phyloP scores from a whole-genome alignment of 257 asterid species.

The Henckelia pumila region DNA sequence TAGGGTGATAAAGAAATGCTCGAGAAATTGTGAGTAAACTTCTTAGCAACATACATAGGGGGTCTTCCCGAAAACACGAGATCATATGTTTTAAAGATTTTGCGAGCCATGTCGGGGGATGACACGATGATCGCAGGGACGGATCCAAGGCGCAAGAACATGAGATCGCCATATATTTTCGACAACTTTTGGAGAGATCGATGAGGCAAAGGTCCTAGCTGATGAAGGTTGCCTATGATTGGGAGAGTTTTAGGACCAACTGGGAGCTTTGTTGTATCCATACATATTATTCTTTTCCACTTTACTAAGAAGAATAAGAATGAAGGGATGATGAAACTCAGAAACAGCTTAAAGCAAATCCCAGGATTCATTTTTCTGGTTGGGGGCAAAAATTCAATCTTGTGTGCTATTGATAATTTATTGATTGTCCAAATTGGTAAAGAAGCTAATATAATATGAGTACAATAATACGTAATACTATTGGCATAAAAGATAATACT shows the following conservation, averaged over 20 bases:
- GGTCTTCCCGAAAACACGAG: constrained; percentile 35
- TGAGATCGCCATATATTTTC: constrained; percentile 33
- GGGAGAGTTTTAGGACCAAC: constrained; percentile 33
- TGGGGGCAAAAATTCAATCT: too few species aligned
- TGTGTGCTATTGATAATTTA: too few species aligned
- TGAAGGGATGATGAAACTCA: constrained; percentile 9
- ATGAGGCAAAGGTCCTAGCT: constrained; percentile 38
- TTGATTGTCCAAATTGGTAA: too few species aligned
- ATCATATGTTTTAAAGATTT: constrained; percentile 35
- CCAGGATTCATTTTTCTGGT: constrained; percentile 3
- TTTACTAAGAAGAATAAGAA: neutral
- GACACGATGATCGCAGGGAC: constrained; percentile 33
- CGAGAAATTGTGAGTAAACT: constrained; percentile 4
- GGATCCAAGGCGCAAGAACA: constrained; percentile 38
- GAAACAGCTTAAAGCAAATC: constrained; percentile 6
- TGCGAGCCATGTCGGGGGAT: constrained; percentile 31
- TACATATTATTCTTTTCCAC: neutral
- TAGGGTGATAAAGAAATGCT: constrained; percentile 27
- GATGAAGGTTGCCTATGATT: constrained; percentile 46
- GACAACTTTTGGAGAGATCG: constrained; percentile 32
- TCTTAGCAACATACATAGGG: neutral
- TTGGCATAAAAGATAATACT: too few species aligned
- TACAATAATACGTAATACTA: too few species aligned
- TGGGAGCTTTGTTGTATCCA: too few species aligned
- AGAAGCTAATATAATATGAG: too few species aligned